phyloP scores from a whole-genome alignment of 2,329 filamentous ascomycete genomes.

The Ceratocystis cacaofunesta region DNA sequence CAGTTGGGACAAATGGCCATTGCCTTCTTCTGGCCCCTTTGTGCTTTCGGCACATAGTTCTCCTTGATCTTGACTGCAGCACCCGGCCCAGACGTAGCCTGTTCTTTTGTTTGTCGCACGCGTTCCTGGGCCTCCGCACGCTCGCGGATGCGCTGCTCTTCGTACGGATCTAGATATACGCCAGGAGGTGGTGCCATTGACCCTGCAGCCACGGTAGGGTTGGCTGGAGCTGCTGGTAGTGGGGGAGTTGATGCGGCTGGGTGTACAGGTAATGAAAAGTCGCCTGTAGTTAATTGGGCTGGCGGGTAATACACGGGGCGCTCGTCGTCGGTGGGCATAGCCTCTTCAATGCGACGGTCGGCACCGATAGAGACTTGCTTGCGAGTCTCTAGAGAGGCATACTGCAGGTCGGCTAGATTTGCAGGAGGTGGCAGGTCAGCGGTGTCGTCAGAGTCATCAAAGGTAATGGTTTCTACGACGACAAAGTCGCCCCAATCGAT shows the following conservation, averaged over 20 bases:
- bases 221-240: constrained; percentile 22
- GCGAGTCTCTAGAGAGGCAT: constrained; percentile 87
- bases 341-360: constrained; percentile 81
- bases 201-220: constrained; percentile 26
- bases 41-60: constrained; percentile 79
- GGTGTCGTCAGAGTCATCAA: constrained; percentile 76
- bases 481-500: constrained; percentile 98
- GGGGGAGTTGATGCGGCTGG: constrained; percentile 25
- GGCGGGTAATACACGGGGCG: constrained; percentile 7
- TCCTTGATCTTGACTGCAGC: constrained; percentile 78
- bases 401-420: constrained; percentile 79
- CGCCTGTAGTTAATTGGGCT: constrained; percentile 29
- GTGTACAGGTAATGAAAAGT: constrained; percentile 32
- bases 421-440: constrained; percentile 78
- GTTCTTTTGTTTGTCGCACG: constrained; percentile 51
- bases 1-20: constrained; percentile 84
- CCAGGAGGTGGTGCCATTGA: neutral
- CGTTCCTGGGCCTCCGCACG: constrained; percentile 44
- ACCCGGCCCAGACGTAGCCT: constrained; percentile 58
- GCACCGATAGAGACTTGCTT: constrained; percentile 75
- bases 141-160: constrained; percentile 48
- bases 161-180: constrained; percentile 21
- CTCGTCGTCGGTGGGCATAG: constrained; percentile 66
- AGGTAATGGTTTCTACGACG: constrained; percentile 86
- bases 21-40: constrained; percentile 52